Evolutionary conservation across 2,329 filamentous ascomycete genomes (phyloP).

Genomic region (Diaporthe sp.): DNA sequence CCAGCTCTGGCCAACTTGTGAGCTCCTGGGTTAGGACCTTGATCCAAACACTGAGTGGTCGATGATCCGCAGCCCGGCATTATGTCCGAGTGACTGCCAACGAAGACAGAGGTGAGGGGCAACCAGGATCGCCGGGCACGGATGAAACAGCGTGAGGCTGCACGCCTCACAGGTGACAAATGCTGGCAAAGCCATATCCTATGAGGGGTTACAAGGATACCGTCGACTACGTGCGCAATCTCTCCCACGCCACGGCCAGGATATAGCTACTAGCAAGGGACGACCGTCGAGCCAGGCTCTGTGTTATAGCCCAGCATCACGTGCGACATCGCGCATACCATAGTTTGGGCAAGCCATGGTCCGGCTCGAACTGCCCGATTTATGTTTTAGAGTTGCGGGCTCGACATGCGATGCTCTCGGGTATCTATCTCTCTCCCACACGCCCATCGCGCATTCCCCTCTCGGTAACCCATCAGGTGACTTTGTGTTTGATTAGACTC

Average conservation of each 20-base stretch:
- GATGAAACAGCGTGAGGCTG: slow-evolving; percentile 24
- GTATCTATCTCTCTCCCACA: not conserved
- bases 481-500: not conserved
- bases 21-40: not conserved
- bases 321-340: not conserved
- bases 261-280: not conserved
- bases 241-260: not conserved
- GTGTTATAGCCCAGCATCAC: slow-evolving; percentile 4
- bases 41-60: not conserved
- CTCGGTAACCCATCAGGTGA: not conserved
- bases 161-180: not conserved
- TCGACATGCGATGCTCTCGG: slow-evolving; percentile 24
- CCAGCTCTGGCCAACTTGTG: not conserved
- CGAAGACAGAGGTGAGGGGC: not conserved
- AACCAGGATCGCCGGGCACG: slow-evolving; percentile 5
- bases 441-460: no score
- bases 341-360: no score
- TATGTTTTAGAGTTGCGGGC: slow-evolving; percentile 17
- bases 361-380: slow-evolving; percentile 14
- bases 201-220: slow-evolving; percentile 22
- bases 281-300: not conserved
- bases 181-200: not conserved
- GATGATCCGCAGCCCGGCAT: not conserved
- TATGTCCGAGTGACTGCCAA: slow-evolving; percentile 5
- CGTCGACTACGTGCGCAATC: not conserved